These are phyloP conservation scores for Arctostaphylos glauca DNA, from an alignment of 148 eudicot species.

Conservation along the genomic window DNA sequence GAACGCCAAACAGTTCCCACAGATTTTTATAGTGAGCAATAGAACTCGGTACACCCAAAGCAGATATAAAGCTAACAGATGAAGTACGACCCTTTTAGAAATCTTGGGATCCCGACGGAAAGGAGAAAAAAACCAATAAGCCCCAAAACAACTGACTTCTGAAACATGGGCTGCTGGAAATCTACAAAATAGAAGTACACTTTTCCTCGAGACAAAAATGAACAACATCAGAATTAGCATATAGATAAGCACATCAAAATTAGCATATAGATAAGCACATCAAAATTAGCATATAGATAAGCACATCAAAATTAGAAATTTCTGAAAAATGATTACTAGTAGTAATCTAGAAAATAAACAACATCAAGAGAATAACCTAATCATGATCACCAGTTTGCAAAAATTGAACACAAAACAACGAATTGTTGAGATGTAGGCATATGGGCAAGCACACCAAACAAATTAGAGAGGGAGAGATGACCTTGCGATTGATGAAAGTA, in stretches of 20 bases:
- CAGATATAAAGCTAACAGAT: neutral
- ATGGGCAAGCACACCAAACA: neutral
- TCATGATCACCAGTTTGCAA: slow-evolving; percentile 3
- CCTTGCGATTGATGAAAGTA: slow-evolving; percentile 96
- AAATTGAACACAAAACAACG: neutral
- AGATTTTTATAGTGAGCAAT: neutral
- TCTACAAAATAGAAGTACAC: neutral
- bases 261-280: neutral
- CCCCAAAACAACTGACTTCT: neutral
- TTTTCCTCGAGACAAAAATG: neutral
- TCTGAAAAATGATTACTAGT: neutral
- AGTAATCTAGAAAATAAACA: neutral
- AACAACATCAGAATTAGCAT: too few relatives aligned
- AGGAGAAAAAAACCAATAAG: neutral
- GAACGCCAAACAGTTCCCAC: neutral
- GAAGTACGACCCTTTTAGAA: neutral
- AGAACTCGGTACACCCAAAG: neutral
- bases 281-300: neutral
- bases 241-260: neutral
- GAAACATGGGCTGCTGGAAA: neutral
- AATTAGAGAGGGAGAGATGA: slow-evolving; percentile 18
- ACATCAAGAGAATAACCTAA: neutral
- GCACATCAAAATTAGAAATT: slow-evolving; percentile 7
- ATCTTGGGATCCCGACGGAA: neutral
- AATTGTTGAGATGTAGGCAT: neutral